phyloP scores from a whole-genome alignment of 169 alveolate genomes.

The Plasmodium yoelii region DNA sequence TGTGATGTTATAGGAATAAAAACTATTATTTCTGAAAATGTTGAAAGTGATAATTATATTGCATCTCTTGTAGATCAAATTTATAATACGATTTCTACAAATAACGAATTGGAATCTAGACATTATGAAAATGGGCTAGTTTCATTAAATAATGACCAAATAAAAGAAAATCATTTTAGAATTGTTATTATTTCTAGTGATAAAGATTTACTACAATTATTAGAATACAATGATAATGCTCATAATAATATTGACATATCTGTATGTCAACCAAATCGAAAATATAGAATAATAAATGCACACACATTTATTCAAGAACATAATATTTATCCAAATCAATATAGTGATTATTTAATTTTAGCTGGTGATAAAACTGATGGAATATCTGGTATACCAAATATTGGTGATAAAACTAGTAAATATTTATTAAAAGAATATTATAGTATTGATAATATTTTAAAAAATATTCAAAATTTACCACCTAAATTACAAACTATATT shows the following conservation, averaged over 20 bases:
- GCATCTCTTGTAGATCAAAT: conserved; percentile 78
- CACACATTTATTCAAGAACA: conserved; percentile 79
- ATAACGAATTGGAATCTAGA: not conserved
- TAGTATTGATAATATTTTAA: conserved; percentile 75
- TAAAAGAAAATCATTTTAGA: conserved; percentile 49
- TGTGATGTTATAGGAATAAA: conserved; percentile 84
- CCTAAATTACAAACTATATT: conserved; percentile 21
- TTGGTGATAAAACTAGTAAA: conserved; percentile 87
- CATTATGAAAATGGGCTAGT: not conserved
- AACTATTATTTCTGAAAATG: conserved; percentile 76
- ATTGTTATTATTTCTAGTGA: conserved; percentile 84
- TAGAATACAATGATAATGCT: conserved; percentile 77
- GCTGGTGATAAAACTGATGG: conserved; percentile 87
- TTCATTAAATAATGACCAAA: not conserved
- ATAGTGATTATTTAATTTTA: conserved; percentile 83
- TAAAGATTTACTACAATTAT: conserved; percentile 83
- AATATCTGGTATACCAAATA: conserved; percentile 84
- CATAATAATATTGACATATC: conserved; percentile 76
- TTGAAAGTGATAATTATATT: conserved; percentile 86
- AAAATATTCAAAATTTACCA: conserved; percentile 40
- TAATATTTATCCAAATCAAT: conserved; percentile 65
- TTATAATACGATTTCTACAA: conserved; percentile 34
- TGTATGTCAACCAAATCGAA: conserved; percentile 84
- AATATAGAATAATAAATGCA: conserved; percentile 82
- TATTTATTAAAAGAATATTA: conserved; percentile 78